Conservation (phyloP, 2,329 filamentous ascomycete genomes). For the Diplocarpon mali region DNA sequence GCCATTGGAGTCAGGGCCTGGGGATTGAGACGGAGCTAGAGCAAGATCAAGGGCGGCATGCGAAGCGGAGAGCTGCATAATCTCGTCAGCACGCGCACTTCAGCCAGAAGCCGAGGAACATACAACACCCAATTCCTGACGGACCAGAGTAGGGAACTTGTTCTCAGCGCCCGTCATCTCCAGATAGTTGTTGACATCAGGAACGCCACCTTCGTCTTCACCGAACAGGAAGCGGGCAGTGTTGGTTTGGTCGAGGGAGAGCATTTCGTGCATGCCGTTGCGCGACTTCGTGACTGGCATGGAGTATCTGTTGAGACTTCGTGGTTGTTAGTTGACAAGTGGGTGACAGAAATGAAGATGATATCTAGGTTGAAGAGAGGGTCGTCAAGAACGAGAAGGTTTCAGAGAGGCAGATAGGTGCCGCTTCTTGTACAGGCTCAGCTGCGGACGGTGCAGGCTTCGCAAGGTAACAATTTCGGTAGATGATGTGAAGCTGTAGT, state of each 20-base stretch:
- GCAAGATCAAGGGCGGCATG: slow-evolving; percentile 75
- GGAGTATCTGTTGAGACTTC: slow-evolving; percentile 78
- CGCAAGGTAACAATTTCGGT: neutral
- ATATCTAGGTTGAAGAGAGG: slow-evolving; percentile 3
- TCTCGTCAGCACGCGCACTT: slow-evolving; percentile 29
- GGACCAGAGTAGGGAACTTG: slow-evolving; percentile 74
- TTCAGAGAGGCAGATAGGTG: neutral
- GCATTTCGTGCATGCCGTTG: slow-evolving; percentile 53
- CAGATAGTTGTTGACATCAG: slow-evolving; percentile 56
- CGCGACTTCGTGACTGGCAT: slow-evolving; percentile 75
- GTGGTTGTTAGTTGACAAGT: slow-evolving; percentile 16
- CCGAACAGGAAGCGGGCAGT: slow-evolving; percentile 79
- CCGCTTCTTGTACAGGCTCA: slow-evolving; percentile 4
- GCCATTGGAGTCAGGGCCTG: slow-evolving; percentile 42
- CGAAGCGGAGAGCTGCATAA: slow-evolving; percentile 62
- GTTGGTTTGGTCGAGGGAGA: slow-evolving; percentile 69
- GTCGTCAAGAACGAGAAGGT: slow-evolving; percentile 1
- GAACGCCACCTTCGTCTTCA: slow-evolving; percentile 49
- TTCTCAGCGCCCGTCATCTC: slow-evolving; percentile 67
- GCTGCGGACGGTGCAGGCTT: slow-evolving; percentile 1
- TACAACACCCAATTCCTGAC: slow-evolving; percentile 38
- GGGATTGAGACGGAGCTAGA: slow-evolving; percentile 59
- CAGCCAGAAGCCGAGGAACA: slow-evolving; percentile 7
- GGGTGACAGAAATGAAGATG: slow-evolving; percentile 8
- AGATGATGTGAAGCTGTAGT: neutral